Conservation (phyloP, 495 filamentous ascomycete genomes). For the Aspergillus egyptiacus region DNA sequence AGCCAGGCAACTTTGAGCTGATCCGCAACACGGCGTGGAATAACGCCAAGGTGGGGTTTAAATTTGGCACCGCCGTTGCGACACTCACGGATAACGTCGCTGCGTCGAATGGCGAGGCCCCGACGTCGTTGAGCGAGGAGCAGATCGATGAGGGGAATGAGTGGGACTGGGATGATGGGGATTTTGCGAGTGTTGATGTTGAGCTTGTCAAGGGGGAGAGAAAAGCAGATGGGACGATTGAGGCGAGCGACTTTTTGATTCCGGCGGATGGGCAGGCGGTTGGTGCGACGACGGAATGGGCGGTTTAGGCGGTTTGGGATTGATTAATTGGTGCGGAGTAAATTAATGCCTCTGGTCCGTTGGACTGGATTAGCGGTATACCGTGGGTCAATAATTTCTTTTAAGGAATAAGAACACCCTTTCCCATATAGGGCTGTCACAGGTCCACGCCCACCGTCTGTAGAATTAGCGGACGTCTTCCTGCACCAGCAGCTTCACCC, state of each 20-base stretch:
- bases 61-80: constrained; percentile 14
- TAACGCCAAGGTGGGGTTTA: constrained; percentile 13
- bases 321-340: too few species aligned
- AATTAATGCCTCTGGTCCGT: too few species aligned
- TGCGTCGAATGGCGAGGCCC: constrained; percentile 13
- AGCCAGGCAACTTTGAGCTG: constrained; percentile 16
- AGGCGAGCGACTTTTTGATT: constrained; percentile 15
- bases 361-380: too few species aligned
- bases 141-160: constrained; percentile 17
- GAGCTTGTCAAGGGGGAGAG: constrained; percentile 12
- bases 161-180: constrained; percentile 17
- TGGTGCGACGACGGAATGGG: constrained; percentile 17
- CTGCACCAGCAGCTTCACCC: too few species aligned
- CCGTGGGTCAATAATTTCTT: too few species aligned
- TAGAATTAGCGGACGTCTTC: too few species aligned
- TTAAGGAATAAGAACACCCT: too few species aligned
- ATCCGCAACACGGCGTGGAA: constrained; percentile 19
- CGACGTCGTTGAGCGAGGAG: constrained; percentile 10
- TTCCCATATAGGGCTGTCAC: background rate
- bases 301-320: too few species aligned
- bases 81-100: constrained; percentile 13
- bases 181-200: constrained; percentile 15
- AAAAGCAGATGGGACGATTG: constrained; percentile 12
- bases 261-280: constrained; percentile 14
- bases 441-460: background rate